Percentiles rank a stretch among this genome's conserved stretches.
phyloP scores from a whole-genome alignment of 2,329 filamentous ascomycete species.

The Pleurostoma richardsiae region DNA sequence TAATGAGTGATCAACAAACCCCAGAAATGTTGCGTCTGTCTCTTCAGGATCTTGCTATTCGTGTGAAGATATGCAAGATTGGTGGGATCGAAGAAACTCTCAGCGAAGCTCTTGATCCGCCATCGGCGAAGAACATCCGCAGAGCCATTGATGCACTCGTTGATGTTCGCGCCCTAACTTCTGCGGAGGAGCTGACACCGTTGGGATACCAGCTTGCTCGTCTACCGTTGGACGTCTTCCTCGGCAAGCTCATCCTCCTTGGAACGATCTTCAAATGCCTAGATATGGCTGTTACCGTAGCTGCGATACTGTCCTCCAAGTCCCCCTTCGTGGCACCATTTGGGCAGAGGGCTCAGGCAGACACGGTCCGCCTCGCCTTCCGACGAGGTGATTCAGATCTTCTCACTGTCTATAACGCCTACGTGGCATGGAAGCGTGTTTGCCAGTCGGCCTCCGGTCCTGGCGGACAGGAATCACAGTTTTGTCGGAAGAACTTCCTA shows the following conservation, averaged over 20 bases:
- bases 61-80: constrained; percentile 95
- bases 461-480: constrained; percentile 73
- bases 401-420: constrained; percentile 90
- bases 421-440: constrained; percentile 79
- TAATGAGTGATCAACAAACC: constrained; percentile 88
- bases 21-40: constrained; percentile 95
- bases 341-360: constrained; percentile 75
- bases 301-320: constrained; percentile 90
- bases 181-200: constrained; percentile 76
- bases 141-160: constrained; percentile 89
- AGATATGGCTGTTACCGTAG: constrained; percentile 86
- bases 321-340: constrained; percentile 88
- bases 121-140: constrained; percentile 86
- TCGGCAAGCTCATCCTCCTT: constrained; percentile 87
- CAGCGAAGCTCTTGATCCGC: constrained; percentile 81
- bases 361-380: constrained; percentile 73
- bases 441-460: constrained; percentile 57
- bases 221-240: constrained; percentile 85
- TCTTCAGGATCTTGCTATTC: constrained; percentile 88
- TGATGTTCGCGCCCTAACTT: constrained; percentile 84
- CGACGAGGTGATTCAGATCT: constrained; percentile 86
- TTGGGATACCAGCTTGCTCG: constrained; percentile 83
- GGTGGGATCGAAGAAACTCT: constrained; percentile 90
- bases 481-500: constrained; percentile 92
- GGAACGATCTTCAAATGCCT: constrained; percentile 85